phyloP scores from a whole-genome alignment of 345 rosid genomes.

The Hypericum androsaemum region DNA sequence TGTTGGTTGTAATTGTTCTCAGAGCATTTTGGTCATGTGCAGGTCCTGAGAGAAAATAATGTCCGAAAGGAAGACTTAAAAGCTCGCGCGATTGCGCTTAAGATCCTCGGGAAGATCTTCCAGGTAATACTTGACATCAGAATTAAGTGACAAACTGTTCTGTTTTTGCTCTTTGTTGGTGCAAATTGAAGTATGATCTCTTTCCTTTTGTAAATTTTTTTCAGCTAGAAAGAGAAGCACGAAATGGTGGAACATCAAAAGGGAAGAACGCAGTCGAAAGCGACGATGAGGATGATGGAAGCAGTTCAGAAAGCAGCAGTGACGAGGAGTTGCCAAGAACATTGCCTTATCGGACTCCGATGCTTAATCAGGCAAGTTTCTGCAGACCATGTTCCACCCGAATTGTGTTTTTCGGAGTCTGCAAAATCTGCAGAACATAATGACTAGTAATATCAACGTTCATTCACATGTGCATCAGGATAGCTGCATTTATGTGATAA shows the following conservation, averaged over 20 bases:
- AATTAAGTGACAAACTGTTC: no score
- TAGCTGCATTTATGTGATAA: neutral
- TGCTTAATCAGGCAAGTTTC: constrained; percentile 63
- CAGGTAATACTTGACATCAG: constrained; percentile 37
- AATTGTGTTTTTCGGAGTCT: no score
- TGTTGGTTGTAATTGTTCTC: neutral
- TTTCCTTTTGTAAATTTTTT: neutral
- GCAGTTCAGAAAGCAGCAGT: constrained; percentile 57
- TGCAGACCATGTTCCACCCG: no score
- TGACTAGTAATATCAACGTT: no score
- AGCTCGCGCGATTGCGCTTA: constrained; percentile 62
- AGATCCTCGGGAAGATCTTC: constrained; percentile 69
- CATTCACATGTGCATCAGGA: no score
- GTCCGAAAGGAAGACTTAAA: constrained; percentile 61
- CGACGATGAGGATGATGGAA: constrained; percentile 41
- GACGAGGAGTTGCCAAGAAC: constrained; percentile 61
- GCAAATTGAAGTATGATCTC: no score
- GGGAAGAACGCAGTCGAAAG: constrained; percentile 30
- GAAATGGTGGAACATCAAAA: constrained; percentile 42
- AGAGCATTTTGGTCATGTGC: constrained; percentile 1
- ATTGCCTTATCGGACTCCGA: constrained; percentile 71
- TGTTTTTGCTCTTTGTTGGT: no score
- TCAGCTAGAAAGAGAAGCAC: constrained; percentile 46
- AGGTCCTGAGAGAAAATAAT: constrained; percentile 65
- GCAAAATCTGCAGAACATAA: no score